Percentiles rank a stretch among this genome's conserved stretches.
phyloP scores from a whole-genome alignment of 2,329 filamentous ascomycete genomes.

The Colletotrichum horii region DNA sequence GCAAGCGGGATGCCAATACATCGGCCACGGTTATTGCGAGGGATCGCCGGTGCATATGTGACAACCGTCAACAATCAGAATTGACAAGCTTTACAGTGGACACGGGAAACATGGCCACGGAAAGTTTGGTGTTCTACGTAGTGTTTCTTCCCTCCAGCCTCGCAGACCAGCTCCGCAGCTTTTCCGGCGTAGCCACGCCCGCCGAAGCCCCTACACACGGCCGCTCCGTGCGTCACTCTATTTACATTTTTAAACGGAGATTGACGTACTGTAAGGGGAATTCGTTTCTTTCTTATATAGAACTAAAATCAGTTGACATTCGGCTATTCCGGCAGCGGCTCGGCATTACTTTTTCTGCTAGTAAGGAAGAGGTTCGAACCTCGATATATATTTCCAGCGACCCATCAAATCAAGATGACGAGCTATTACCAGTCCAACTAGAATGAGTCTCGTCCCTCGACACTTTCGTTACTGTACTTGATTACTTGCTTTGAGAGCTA shows the following conservation, averaged over 20 bases:
- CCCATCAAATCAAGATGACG: neutral
- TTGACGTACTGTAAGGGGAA: neutral
- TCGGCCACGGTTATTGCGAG: no score
- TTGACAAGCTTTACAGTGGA: no score
- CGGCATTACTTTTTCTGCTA: neutral
- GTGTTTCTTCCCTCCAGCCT: no score
- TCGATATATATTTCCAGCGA: neutral
- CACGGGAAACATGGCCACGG: no score
- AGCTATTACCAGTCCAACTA: neutral
- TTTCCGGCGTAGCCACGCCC: neutral
- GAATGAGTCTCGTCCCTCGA: neutral
- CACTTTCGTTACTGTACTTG: neutral
- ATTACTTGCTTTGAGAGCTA: neutral
- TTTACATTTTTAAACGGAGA: neutral
- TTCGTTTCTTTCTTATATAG: neutral
- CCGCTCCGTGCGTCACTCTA: neutral
- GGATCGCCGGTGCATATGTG: no score
- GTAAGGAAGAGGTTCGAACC: neutral
- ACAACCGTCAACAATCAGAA: no score
- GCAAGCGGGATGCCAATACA: no score
- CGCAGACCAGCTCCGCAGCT: no score
- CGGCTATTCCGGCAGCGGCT: neutral
- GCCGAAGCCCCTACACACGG: neutral
- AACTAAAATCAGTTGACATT: neutral
- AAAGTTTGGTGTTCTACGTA: no score